phyloP scores from a whole-genome alignment of 768 basidiomycete species.

The Gloeophyllum trabeum region DNA sequence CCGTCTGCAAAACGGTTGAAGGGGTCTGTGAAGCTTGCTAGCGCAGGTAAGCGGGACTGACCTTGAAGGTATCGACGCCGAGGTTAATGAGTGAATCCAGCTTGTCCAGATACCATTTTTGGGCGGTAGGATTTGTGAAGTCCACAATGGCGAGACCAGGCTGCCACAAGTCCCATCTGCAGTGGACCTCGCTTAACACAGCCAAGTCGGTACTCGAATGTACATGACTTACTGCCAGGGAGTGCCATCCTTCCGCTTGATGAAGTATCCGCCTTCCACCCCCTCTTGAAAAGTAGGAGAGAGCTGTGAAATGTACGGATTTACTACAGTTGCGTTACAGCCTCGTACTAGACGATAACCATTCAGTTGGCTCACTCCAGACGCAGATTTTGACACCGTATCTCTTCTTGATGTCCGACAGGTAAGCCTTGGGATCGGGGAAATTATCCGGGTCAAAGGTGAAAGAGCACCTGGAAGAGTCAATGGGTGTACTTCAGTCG shows the following conservation, averaged over 20 bases:
- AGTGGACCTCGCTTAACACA: neutral
- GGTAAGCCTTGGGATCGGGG: conserved; percentile 58
- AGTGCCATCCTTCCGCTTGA: conserved; percentile 55
- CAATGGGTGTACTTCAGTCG: conserved; percentile 3
- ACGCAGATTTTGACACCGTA: conserved; percentile 64
- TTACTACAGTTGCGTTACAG: conserved; percentile 29
- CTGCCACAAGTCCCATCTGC: conserved; percentile 53
- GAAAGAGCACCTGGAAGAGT: conserved; percentile 47
- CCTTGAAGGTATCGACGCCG: conserved; percentile 44
- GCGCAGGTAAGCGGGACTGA: conserved; percentile 10
- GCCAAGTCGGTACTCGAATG: conserved; percentile 1
- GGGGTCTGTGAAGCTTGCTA: neutral
- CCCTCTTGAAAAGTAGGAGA: conserved; percentile 64
- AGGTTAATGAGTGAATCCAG: conserved; percentile 30
- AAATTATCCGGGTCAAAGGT: conserved; percentile 70
- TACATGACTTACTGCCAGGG: conserved; percentile 46
- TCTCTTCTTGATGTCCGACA: conserved; percentile 45
- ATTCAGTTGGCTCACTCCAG: conserved; percentile 35
- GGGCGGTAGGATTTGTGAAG: conserved; percentile 43
- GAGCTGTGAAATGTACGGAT: conserved; percentile 62
- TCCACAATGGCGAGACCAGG: conserved; percentile 54
- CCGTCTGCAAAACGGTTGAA: conserved; percentile 35
- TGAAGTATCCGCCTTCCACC: conserved; percentile 54
- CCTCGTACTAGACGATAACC: neutral
- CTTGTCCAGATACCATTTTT: conserved; percentile 34